A percentile compares a stretch with the other conserved stretches of the same genome.
These are phyloP conservation scores for Yamadazyma paraphyllophila DNA, from an alignment of 805 yeast genomes.

Conservation along the genomic window DNA sequence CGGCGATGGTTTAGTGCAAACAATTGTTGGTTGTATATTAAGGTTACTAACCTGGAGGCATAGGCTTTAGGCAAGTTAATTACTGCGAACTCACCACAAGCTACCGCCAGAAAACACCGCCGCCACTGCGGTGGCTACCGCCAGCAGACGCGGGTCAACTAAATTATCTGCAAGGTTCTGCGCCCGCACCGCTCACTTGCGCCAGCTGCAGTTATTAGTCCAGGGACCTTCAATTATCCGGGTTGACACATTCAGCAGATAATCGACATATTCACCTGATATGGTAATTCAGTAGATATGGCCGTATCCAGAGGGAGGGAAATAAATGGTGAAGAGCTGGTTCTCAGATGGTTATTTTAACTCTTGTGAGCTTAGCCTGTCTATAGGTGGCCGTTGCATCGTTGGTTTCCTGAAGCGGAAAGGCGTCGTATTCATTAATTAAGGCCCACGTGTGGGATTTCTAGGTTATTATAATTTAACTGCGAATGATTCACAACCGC, in stretches of 20 bases:
- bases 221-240: background rate
- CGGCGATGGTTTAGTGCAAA: too few species aligned
- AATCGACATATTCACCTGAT: background rate
- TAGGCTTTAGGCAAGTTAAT: too few species aligned
- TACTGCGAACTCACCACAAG: too few species aligned
- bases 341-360: background rate
- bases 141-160: too few species aligned
- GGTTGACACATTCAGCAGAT: background rate
- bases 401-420: slow-evolving; percentile 2
- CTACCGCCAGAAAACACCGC: too few species aligned
- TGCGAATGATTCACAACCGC: background rate
- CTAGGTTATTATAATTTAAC: background rate
- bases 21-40: too few species aligned
- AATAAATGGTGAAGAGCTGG: too few species aligned
- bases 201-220: background rate
- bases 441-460: slow-evolving; percentile 6
- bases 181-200: background rate
- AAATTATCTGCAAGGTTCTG: too few species aligned
- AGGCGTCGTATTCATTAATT: slow-evolving; percentile 5
- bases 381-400: background rate
- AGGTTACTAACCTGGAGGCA: too few species aligned
- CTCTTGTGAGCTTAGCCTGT: background rate
- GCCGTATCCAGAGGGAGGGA: too few species aligned
- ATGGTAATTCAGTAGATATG: background rate
- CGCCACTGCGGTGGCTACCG: too few species aligned